Percentiles rank a stretch among this genome's conserved stretches.
Evolutionary conservation across 108 stramenopile genomes (phyloP).

Genomic region (Cylindrotheca closterium): DNA sequence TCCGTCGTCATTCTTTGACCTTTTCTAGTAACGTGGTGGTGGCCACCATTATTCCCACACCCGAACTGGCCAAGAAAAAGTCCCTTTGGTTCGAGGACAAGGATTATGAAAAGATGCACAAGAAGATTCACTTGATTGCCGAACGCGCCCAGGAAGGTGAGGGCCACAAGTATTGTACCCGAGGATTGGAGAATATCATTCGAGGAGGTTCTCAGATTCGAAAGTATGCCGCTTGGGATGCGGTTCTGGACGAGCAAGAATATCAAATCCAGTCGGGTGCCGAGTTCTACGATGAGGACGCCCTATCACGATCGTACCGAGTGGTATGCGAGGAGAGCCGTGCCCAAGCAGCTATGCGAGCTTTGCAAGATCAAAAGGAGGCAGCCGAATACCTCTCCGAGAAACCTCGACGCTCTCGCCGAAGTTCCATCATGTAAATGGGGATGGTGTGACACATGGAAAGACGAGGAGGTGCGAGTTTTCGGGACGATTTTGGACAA

Average conservation of each 20-base stretch:
- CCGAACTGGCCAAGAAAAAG: background rate
- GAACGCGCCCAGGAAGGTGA: conserved; percentile 3
- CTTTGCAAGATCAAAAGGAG: conserved; percentile 12
- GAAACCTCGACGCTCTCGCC: no score
- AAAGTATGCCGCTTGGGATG: conserved; percentile 24
- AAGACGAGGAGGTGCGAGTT: no score
- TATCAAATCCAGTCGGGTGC: conserved; percentile 14
- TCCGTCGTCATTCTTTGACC: conserved; percentile 20
- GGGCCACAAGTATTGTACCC: conserved; percentile 10
- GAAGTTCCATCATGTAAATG: no score
- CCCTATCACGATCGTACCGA: conserved; percentile 18
- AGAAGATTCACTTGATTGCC: conserved; percentile 13
- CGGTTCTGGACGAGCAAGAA: conserved; percentile 22
- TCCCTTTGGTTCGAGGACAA: conserved; percentile 31
- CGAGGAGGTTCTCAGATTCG: background rate
- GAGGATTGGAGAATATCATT: conserved; percentile 28
- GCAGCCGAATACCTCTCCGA: conserved; percentile 9
- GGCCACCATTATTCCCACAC: conserved; percentile 8
- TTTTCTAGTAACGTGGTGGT: conserved; percentile 16
- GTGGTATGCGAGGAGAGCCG: conserved; percentile 6
- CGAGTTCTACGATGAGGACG: conserved; percentile 23
- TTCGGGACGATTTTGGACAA: no score
- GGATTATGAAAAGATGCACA: conserved; percentile 19
- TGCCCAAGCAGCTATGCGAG: conserved; percentile 14
- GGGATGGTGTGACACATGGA: no score